A percentile compares a stretch with the other conserved stretches of the same genome.
These are phyloP conservation scores for Phytopythium oedochilum DNA, from an alignment of 352 stramenopile species.

Conservation along the genomic window DNA sequence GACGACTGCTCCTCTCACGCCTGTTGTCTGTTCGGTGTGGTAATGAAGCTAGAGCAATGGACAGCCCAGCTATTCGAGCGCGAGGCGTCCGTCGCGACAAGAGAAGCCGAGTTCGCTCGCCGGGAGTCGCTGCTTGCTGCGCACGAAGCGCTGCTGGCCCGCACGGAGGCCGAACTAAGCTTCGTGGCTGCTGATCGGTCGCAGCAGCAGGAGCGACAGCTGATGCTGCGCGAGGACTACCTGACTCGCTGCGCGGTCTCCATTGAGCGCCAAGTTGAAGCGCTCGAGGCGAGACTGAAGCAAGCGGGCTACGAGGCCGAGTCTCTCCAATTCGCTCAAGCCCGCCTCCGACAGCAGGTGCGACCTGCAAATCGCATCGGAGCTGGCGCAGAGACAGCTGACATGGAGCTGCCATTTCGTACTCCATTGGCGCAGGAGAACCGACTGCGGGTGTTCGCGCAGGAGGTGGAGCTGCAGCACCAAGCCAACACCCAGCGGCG, in stretches of 20 bases:
- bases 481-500: slow-evolving; percentile 12
- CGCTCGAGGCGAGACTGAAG: background rate
- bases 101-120: background rate
- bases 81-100: background rate
- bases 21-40: background rate
- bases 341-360: slow-evolving; percentile 3
- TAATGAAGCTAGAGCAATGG: background rate
- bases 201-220: slow-evolving; percentile 7
- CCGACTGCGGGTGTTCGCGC: slow-evolving; percentile 15
- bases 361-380: too few species aligned
- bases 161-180: background rate
- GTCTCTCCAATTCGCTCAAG: background rate
- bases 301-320: background rate
- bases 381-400: too few species aligned
- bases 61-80: background rate
- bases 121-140: background rate
- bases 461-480: slow-evolving; percentile 26
- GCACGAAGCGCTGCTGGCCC: background rate
- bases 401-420: too few species aligned
- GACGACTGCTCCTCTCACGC: too few species aligned
- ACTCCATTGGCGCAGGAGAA: too few species aligned
- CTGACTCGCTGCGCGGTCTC: background rate
- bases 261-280: slow-evolving; percentile 3
- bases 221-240: slow-evolving; percentile 16
- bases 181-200: too few species aligned